phyloP scores from a whole-genome alignment of 1,284 basidiomycete genomes.

The Trichosporon sp. region DNA sequence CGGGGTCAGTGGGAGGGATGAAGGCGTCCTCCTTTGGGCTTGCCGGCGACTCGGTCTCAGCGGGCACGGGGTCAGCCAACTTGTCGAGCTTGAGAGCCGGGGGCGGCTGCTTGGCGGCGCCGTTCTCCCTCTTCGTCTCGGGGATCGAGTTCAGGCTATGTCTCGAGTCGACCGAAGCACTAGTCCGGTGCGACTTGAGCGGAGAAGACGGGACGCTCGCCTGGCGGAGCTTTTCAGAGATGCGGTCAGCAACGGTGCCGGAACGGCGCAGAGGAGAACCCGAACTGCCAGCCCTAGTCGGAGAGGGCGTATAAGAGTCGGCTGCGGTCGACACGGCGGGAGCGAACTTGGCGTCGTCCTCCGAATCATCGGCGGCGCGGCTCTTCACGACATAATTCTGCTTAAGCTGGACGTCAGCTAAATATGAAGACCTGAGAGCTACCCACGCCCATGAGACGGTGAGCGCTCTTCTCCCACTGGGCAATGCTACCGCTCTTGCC shows the following conservation, averaged over 20 bases:
- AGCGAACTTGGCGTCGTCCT: conserved; percentile 83
- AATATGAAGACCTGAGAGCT: conserved; percentile 46
- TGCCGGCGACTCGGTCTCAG: conserved; percentile 20
- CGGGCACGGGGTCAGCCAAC: conserved; percentile 18
- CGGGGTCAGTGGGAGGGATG: conserved; percentile 38
- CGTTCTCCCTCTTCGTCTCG: background rate
- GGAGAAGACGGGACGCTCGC: conserved; percentile 21
- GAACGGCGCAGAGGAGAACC: conserved; percentile 23
- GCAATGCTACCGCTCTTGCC: conserved; percentile 55
- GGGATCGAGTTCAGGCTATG: conserved; percentile 6
- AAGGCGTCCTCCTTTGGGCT: conserved; percentile 40
- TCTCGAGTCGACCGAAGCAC: conserved; percentile 29
- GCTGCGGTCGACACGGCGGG: conserved; percentile 52
- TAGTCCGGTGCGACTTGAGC: background rate
- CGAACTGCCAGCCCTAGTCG: conserved; percentile 51
- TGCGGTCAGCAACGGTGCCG: conserved; percentile 47
- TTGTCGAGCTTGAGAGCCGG: background rate
- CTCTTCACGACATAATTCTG: conserved; percentile 70
- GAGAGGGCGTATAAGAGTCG: conserved; percentile 71
- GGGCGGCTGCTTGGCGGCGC: conserved; percentile 1
- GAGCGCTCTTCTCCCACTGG: conserved; percentile 57
- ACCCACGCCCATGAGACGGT: conserved; percentile 34
- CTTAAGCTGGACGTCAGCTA: conserved; percentile 50
- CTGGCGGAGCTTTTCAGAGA: conserved; percentile 45
- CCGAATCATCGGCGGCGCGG: conserved; percentile 75